A percentile compares a stretch with the other conserved stretches of the same genome.
Conservation (phyloP, 2,329 filamentous ascomycete genomes). For the Sarocladium strictum region DNA sequence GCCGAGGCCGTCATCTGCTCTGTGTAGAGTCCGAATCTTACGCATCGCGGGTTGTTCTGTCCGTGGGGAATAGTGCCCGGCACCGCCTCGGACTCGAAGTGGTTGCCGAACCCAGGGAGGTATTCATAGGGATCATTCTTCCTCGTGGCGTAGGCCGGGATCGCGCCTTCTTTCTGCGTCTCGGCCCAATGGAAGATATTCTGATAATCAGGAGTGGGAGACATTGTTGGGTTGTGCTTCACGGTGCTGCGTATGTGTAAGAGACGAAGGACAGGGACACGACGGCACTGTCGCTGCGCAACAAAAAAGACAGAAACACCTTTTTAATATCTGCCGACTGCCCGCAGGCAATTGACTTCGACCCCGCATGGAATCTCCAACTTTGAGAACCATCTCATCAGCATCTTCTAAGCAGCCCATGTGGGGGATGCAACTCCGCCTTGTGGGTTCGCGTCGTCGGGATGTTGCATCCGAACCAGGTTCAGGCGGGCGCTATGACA, state of each 20-base stretch:
- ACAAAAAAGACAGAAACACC: too few species aligned
- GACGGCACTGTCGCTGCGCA: too few species aligned
- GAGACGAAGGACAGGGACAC: too few species aligned
- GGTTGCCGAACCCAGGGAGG: slow-evolving; percentile 48
- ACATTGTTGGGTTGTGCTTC: neutral
- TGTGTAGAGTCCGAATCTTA: slow-evolving; percentile 30
- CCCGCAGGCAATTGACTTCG: neutral
- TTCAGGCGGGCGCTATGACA: too few species aligned
- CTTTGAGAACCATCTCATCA: neutral
- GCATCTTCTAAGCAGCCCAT: slow-evolving; percentile 6
- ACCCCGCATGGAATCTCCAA: neutral
- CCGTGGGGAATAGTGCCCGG: slow-evolving; percentile 39
- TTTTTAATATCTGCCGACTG: neutral
- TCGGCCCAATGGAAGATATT: slow-evolving; percentile 53
- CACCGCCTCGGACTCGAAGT: slow-evolving; percentile 33
- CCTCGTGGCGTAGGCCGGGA: slow-evolving; percentile 46
- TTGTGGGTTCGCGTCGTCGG: neutral
- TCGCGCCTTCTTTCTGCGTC: slow-evolving; percentile 49
- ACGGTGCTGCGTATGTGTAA: neutral
- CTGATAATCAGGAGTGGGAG: slow-evolving; percentile 32
- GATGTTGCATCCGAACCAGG: neutral
- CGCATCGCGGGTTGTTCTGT: slow-evolving; percentile 37
- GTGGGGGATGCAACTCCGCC: neutral
- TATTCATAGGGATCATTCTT: slow-evolving; percentile 42
- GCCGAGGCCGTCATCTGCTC: slow-evolving; percentile 37